Conservation (phyloP, 2,329 filamentous ascomycete species). For the Monilinia polystroma region DNA sequence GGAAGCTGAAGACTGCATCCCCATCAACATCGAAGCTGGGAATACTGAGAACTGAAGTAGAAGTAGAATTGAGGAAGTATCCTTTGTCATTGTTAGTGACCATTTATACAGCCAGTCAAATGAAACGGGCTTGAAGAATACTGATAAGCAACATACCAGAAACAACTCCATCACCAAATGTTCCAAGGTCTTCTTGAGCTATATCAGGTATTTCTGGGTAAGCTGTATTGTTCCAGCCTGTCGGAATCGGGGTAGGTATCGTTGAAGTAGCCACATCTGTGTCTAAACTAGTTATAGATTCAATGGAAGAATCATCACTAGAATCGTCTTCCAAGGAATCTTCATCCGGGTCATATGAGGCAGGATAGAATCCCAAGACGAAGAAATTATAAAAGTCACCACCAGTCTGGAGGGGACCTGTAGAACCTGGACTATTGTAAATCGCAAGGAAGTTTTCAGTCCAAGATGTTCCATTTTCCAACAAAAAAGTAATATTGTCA, state of each 20-base stretch:
- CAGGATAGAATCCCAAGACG: conserved; percentile 33
- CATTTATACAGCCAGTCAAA: background rate
- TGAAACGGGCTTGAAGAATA: too few relatives aligned
- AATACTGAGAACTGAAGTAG: conserved; percentile 44
- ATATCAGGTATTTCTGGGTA: conserved; percentile 29
- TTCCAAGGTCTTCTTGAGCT: conserved; percentile 30
- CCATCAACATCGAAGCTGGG: conserved; percentile 42
- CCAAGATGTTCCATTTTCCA: conserved; percentile 43
- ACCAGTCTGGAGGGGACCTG: conserved; percentile 35
- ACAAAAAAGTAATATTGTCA: conserved; percentile 40
- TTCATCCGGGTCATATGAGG: conserved; percentile 26
- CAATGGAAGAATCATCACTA: conserved; percentile 3
- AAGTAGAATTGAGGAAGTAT: conserved; percentile 32
- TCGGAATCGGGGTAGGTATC: conserved; percentile 1
- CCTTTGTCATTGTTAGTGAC: conserved; percentile 21
- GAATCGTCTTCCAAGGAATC: conserved; percentile 16
- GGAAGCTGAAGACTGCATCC: conserved; percentile 39
- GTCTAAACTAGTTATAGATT: conserved; percentile 4
- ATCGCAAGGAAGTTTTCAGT: conserved; percentile 39
- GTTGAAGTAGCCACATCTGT: background rate
- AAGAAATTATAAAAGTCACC: conserved; percentile 38
- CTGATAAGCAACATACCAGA: conserved; percentile 21
- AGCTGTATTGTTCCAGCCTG: conserved; percentile 25
- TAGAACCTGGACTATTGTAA: conserved; percentile 34
- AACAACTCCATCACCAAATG: conserved; percentile 29